A percentile compares a stretch with the other conserved stretches of the same genome.
Conservation (phyloP, 176 grass and related monocot species). For the Aegilops speltoides region DNA sequence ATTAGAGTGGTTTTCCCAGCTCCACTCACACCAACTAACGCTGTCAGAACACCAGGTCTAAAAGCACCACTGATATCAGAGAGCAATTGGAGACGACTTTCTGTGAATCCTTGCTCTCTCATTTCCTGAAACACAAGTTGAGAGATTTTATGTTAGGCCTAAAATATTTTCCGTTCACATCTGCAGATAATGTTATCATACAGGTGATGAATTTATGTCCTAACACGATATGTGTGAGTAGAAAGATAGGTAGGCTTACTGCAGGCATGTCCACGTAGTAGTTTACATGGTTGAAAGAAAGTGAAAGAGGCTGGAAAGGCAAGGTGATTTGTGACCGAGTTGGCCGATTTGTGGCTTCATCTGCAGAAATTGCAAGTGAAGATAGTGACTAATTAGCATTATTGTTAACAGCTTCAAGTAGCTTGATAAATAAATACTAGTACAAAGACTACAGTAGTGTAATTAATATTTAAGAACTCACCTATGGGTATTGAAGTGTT, state of each 20-base stretch:
- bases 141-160: background rate
- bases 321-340: constrained; percentile 45
- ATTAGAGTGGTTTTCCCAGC: constrained; percentile 93
- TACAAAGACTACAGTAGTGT: constrained; percentile 1
- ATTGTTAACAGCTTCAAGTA: background rate
- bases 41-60: constrained; percentile 77
- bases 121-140: constrained; percentile 70
- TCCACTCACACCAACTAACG: constrained; percentile 87
- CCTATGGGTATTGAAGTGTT: background rate
- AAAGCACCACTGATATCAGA: constrained; percentile 88
- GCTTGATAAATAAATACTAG: constrained; percentile 1
- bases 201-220: background rate
- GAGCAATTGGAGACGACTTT: constrained; percentile 63
- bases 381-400: background rate
- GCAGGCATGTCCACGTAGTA: constrained; percentile 89
- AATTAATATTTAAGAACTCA: constrained; percentile 4
- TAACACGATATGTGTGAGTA: background rate
- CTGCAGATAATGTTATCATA: background rate
- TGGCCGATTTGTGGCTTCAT: background rate
- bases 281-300: constrained; percentile 80
- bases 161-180: background rate
- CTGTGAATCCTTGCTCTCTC: constrained; percentile 75
- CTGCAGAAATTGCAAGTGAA: constrained; percentile 14
- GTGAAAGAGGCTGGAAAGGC: constrained; percentile 86
- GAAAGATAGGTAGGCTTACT: constrained; percentile 45